Percentiles rank a stretch among this genome's conserved stretches.
Evolutionary conservation across 176 grass and related monocot species (phyloP).

Genomic region (Alopecurus myosuroides): DNA sequence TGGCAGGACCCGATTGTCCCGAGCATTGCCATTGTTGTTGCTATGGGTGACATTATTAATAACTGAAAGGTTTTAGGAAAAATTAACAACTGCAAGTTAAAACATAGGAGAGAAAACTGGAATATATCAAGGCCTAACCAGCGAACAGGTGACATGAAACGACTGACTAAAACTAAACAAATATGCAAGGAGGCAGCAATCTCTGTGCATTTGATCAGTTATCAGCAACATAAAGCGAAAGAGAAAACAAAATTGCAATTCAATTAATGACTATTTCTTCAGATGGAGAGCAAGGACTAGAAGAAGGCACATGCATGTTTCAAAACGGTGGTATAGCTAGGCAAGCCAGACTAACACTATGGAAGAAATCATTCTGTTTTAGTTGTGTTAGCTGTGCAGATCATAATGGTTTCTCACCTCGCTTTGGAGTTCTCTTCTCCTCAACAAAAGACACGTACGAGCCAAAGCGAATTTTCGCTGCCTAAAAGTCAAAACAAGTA

Average conservation of each 20-base stretch:
- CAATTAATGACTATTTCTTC: background rate
- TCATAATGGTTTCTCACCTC: conserved; percentile 42
- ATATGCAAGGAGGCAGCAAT: background rate
- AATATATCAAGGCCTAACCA: background rate
- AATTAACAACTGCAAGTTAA: conserved; percentile 52
- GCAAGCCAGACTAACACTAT: background rate
- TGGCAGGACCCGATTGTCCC: conserved; percentile 28
- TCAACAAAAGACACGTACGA: conserved; percentile 36
- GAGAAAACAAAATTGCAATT: conserved; percentile 1
- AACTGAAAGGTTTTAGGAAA: conserved; percentile 32
- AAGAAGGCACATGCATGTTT: background rate
- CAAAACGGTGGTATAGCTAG: background rate
- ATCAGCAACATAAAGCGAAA: background rate
- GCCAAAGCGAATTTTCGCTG: conserved; percentile 36
- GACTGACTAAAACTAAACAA: background rate
- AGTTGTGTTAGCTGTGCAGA: background rate
- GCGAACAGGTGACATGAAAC: background rate
- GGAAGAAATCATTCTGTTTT: background rate
- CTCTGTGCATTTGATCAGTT: background rate
- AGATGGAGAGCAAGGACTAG: background rate
- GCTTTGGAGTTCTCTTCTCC: conserved; percentile 61
- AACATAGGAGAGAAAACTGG: background rate
- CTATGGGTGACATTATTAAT: conserved; percentile 38
- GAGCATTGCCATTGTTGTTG: conserved; percentile 33
- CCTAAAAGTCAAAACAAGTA: conserved; percentile 32